These are phyloP conservation scores for Irpex sp. DNA, from an alignment of 1,284 basidiomycete genomes.

Conservation along the genomic window DNA sequence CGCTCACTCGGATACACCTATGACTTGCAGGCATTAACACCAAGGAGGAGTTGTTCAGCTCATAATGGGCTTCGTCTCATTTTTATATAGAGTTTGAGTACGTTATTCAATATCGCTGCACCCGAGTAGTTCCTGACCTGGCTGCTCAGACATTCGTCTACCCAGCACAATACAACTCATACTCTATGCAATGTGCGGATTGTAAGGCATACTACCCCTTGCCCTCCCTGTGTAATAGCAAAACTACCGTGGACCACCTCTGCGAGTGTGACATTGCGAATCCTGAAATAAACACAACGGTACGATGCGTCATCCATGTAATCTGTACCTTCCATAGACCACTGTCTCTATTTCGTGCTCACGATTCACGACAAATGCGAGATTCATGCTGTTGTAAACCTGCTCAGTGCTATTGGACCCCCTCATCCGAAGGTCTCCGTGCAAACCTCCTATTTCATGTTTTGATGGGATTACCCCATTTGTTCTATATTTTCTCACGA, in stretches of 20 bases:
- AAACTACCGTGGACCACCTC: not conserved
- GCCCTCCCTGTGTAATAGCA: not conserved
- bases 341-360: too few relatives aligned
- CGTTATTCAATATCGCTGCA: not conserved
- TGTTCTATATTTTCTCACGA: not conserved
- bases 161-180: not conserved
- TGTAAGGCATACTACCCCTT: not conserved
- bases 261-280: not conserved
- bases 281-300: not conserved
- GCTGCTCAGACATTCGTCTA: not conserved
- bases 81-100: conserved; percentile 2
- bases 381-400: not conserved
- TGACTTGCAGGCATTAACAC: conserved; percentile 23
- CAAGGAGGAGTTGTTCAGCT: conserved; percentile 28
- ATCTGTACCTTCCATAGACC: too few relatives aligned
- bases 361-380: not conserved
- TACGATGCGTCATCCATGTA: too few relatives aligned
- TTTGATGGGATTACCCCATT: not conserved
- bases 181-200: not conserved
- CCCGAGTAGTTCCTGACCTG: not conserved
- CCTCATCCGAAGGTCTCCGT: not conserved
- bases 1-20: not conserved
- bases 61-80: not conserved
- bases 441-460: conserved; percentile 2
- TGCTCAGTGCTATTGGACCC: not conserved